Evolutionary conservation across 306 rosid species (phyloP).

Genomic region (Parietaria judaica): DNA sequence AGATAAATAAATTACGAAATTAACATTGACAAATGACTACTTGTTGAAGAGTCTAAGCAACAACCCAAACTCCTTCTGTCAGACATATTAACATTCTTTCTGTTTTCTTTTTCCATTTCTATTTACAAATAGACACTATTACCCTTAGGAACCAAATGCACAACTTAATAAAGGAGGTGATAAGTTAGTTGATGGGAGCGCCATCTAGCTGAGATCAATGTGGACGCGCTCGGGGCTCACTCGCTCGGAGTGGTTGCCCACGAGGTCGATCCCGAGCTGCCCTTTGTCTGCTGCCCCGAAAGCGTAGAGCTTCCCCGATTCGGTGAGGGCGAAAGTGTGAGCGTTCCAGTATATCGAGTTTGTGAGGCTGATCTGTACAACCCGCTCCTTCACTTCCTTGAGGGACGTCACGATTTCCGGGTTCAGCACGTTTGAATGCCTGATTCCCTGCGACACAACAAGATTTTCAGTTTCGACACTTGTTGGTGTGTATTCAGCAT

Average conservation of each 20-base stretch:
- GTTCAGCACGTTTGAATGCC: slow-evolving; percentile 53
- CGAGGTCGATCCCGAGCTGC: slow-evolving; percentile 75
- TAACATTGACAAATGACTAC: slow-evolving; percentile 42
- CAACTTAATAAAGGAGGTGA: slow-evolving; percentile 25
- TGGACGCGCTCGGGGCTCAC: slow-evolving; percentile 65
- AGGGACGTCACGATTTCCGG: slow-evolving; percentile 74
- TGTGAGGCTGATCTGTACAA: slow-evolving; percentile 85
- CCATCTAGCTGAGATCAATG: slow-evolving; percentile 59
- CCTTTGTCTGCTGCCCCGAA: slow-evolving; percentile 97
- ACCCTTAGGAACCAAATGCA: slow-evolving; percentile 45
- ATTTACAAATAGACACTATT: slow-evolving; percentile 53
- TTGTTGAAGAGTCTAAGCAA: slow-evolving; percentile 34
- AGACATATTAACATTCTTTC: slow-evolving; percentile 26
- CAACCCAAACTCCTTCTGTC: slow-evolving; percentile 14
- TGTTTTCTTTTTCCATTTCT: slow-evolving; percentile 25
- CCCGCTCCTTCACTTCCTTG: slow-evolving; percentile 62
- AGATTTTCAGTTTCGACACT: background rate
- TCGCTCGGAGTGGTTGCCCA: slow-evolving; percentile 65
- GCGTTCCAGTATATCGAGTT: slow-evolving; percentile 90
- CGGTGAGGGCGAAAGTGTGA: slow-evolving; percentile 89
- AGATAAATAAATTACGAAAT: slow-evolving; percentile 26
- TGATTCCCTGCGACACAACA: slow-evolving; percentile 43
- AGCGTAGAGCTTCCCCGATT: slow-evolving; percentile 81
- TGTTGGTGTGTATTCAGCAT: background rate
- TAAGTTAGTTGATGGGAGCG: slow-evolving; percentile 35